These are phyloP conservation scores for Hymenoscyphus albidus DNA, from an alignment of 2,329 filamentous ascomycete genomes.

Conservation along the genomic window DNA sequence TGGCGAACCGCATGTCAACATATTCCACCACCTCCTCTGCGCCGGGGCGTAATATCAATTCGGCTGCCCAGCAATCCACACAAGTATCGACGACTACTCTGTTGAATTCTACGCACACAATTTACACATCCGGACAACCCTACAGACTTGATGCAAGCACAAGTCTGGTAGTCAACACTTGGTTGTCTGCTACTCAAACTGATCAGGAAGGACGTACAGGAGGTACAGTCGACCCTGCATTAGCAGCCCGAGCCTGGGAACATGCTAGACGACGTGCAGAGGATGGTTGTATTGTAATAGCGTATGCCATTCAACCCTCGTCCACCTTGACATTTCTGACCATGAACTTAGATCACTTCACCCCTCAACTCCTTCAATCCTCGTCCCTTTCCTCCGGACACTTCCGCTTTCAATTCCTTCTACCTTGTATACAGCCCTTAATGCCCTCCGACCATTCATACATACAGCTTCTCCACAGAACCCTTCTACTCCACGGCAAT, in stretches of 20 bases:
- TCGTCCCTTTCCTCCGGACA: slow-evolving; percentile 75
- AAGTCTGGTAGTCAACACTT: slow-evolving; percentile 91
- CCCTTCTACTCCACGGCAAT: slow-evolving; percentile 76
- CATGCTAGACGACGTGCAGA: slow-evolving; percentile 92
- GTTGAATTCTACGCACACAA: slow-evolving; percentile 86
- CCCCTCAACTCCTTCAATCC: slow-evolving; percentile 77
- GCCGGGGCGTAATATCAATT: slow-evolving; percentile 50
- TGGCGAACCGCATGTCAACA: slow-evolving; percentile 49
- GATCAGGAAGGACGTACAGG: slow-evolving; percentile 66
- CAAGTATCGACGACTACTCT: slow-evolving; percentile 92
- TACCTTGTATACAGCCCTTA: slow-evolving; percentile 71
- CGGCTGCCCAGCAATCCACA: slow-evolving; percentile 62
- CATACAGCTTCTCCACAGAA: slow-evolving; percentile 86
- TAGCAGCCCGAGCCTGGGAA: slow-evolving; percentile 87
- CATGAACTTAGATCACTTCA: slow-evolving; percentile 69
- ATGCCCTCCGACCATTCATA: slow-evolving; percentile 80
- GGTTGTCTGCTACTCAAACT: slow-evolving; percentile 74
- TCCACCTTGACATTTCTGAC: slow-evolving; percentile 10
- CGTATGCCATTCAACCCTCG: slow-evolving; percentile 50
- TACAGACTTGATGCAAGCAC: slow-evolving; percentile 86
- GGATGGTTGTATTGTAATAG: slow-evolving; percentile 87
- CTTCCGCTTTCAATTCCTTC: slow-evolving; percentile 77
- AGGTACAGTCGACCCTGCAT: slow-evolving; percentile 73
- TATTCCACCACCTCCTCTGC: slow-evolving; percentile 65
- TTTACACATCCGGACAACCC: slow-evolving; percentile 77